Base-by-base conservation (phyloP, 768 basidiomycete species). In the Boletus tomentosulus region DNA sequence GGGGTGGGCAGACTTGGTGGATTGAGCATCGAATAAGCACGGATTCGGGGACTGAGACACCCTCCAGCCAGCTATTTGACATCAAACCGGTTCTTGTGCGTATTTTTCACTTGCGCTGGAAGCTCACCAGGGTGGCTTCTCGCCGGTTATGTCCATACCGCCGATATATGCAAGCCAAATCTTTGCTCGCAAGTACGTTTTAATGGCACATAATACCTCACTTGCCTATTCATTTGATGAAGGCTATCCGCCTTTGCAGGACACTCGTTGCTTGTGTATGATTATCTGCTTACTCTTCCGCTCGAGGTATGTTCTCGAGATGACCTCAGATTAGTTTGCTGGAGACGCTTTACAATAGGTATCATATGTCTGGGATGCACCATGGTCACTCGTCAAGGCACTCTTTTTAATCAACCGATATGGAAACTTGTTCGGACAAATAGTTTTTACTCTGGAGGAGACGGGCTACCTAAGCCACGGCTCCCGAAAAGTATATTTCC, bases 241-340 rank as follows among this genome's bases (percentile, higher is more conserved):
- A 66, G 65, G 43, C 1, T 30, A 2, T 42, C 38, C 33, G 47
- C 57, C 24, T 31, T 65, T 43, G 46, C 61, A 43, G 68, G 66
- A 22, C 39, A 45, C 24, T 45, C 64, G 16, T 35, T 69, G 3
- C 64, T 68, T 6, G 37, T 60, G 7, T 67, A 67, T 19, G 67
- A 68, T 34, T 61, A 66, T 49, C 12, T 69, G 44, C 46, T 68
- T 1, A 71, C 69, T 16, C 6, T 68, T 38, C 28, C 51, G 12
- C 56, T 64, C 51, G 69, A 71, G 55, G 67, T 65, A 30, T 11
- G 61, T 59, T 9, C 46, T 11, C 25, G 4, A 16, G 10, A 19
- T 27, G 6, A 6, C 16, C 19, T 4, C 15, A 5, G 8, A 19
- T 13, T 1, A 28, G 24, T 22, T 15, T 39, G 11, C 16, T 50